Evolutionary conservation across 257 asterid genomes (phyloP).

Genomic region (Henckelia pumila): DNA sequence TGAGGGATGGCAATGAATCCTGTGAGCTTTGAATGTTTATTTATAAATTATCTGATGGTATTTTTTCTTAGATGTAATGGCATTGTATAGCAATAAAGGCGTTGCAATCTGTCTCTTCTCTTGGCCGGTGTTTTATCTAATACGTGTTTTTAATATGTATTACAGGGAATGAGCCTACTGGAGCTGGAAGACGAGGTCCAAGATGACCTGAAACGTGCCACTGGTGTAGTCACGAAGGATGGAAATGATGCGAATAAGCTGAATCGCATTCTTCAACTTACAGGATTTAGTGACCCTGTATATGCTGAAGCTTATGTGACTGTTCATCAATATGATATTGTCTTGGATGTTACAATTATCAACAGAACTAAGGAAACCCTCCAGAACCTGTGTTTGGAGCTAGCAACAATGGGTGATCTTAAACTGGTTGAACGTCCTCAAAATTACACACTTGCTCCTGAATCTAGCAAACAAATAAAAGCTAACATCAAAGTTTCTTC

Average conservation of each 20-base stretch:
- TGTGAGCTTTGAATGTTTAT: background rate
- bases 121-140: background rate
- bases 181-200: conserved; percentile 92
- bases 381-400: conserved; percentile 88
- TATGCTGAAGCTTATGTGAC: conserved; percentile 96
- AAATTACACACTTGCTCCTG: conserved; percentile 86
- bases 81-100: no score
- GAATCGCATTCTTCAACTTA: conserved; percentile 82
- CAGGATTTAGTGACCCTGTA: conserved; percentile 97
- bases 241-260: conserved; percentile 82
- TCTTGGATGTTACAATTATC: conserved; percentile 83
- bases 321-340: conserved; percentile 93
- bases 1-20: background rate
- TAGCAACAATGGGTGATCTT: conserved; percentile 98
- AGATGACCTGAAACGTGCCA: conserved; percentile 94
- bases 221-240: conserved; percentile 86
- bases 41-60: background rate
- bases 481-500: conserved; percentile 96
- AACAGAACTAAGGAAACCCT: conserved; percentile 93
- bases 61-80: background rate
- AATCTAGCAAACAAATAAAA: conserved; percentile 90
- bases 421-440: conserved; percentile 98
- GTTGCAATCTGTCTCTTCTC: background rate
- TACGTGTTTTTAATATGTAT: conserved; percentile 13
- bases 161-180: conserved; percentile 92